Evolutionary conservation across 2,329 filamentous ascomycete genomes (phyloP), one percentile per base, ranked within the genome.

Genomic region (Lachnellula subtilissima): DNA sequence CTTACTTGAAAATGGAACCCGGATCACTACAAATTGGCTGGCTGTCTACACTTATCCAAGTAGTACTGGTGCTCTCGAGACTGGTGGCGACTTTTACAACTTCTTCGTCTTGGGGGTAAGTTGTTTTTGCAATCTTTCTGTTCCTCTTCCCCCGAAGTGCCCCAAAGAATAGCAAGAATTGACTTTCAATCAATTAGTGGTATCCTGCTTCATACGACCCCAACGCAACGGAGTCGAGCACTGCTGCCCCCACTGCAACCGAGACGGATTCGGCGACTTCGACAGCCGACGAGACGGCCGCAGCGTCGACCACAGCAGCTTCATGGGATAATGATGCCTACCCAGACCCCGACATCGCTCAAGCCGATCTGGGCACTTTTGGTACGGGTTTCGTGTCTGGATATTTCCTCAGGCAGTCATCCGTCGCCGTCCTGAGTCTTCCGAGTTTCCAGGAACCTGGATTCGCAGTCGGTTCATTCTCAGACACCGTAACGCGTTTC

Each of bases 361-460:
- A 65, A 52, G 19, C 39, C 39, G 58, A 63, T 45, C 53, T 66
- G 12, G 63, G 61, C 6, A 61, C 53, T 15, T 61, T 49, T 48
- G 61, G 61, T 1, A 58, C 53, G 12, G 65, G 62, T 2, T 60
- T 53, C 22, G 47, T 65, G 9, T 63, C 61, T 43, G 65, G 65
- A 2, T 67, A 67, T 32, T 67, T 66, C 37, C 57, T 68, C 15
- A 54, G 61, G 7, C 39, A 54, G n/a, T 43, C 50, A 7, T 62
- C 46, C n/a, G 66, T 69, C 7, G 70, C 69, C 5, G 70, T 76
- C 0, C 62, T 76, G 9, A 74, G 71, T 50, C 70, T 75, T 42
- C 73, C 73, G 1, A 71, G 59, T 49, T 76, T 76, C 50, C 59
- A 69, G 6, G 64, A 68, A 50, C 62, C 57, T 36, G 65, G 58